phyloP scores from a whole-genome alignment of 2,329 filamentous ascomycete species.

The Setomelanomma holmii region DNA sequence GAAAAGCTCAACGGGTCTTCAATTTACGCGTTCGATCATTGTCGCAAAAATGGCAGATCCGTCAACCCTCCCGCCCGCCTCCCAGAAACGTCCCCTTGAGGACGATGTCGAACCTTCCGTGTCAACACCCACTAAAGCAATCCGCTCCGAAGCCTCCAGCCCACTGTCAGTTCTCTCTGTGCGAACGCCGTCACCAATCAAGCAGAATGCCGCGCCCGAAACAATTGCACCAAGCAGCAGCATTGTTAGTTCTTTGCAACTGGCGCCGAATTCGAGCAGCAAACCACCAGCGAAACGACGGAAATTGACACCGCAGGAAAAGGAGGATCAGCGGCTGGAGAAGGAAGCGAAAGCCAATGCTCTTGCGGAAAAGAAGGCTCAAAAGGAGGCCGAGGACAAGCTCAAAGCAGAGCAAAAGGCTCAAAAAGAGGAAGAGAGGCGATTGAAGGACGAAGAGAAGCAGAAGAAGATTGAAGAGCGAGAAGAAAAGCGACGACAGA shows the following conservation, averaged over 20 bases:
- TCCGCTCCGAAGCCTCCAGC: constrained; percentile 37
- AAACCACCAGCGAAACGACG: constrained; percentile 50
- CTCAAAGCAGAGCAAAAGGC: constrained; percentile 46
- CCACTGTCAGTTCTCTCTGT: constrained; percentile 42
- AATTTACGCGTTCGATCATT: not conserved
- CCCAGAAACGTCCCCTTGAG: constrained; percentile 44
- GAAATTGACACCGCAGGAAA: constrained; percentile 53
- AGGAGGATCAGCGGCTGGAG: constrained; percentile 47
- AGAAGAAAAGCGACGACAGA: constrained; percentile 50
- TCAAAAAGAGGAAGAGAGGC: constrained; percentile 40
- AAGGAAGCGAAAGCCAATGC: constrained; percentile 49
- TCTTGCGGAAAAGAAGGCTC: constrained; percentile 44
- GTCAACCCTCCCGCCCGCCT: constrained; percentile 19
- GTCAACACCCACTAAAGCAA: constrained; percentile 37
- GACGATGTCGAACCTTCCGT: constrained; percentile 33
- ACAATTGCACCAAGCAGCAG: constrained; percentile 22
- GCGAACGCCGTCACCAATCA: constrained; percentile 41
- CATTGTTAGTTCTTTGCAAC: constrained; percentile 9
- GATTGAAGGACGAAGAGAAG: constrained; percentile 43
- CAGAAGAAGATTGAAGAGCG: constrained; percentile 45
- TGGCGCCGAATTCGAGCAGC: constrained; percentile 19
- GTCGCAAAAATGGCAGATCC: constrained; percentile 38
- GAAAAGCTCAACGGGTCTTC: not conserved
- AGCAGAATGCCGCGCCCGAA: constrained; percentile 10
- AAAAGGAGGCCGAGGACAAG: constrained; percentile 45